These are phyloP conservation scores for Pseudogymnoascus sp. DNA, from an alignment of 2,329 filamentous ascomycete genomes.

Conservation along the genomic window DNA sequence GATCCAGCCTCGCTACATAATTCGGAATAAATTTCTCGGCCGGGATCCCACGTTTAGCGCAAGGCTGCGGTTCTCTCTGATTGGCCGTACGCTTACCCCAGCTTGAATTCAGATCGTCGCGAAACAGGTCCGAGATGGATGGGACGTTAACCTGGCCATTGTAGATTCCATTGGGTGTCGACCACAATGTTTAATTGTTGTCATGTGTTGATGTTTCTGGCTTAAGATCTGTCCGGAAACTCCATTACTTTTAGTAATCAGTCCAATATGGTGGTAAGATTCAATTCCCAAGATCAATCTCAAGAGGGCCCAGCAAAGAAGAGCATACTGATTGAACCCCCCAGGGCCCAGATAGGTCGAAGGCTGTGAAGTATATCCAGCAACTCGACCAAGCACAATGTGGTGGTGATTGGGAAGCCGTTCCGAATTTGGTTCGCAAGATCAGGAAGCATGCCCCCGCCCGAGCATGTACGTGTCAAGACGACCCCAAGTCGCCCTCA, in stretches of 20 bases:
- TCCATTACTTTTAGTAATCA: neutral
- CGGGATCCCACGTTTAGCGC: neutral
- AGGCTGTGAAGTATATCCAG: slow-evolving; percentile 73
- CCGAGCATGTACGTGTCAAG: slow-evolving; percentile 59
- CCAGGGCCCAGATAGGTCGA: slow-evolving; percentile 42
- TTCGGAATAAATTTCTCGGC: slow-evolving; percentile 4
- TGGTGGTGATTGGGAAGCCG: slow-evolving; percentile 75
- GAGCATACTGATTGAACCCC: neutral
- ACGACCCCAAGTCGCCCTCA: neutral
- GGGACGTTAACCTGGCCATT: neutral
- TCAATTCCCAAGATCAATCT: slow-evolving; percentile 1
- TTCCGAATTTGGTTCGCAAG: slow-evolving; percentile 86
- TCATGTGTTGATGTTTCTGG: slow-evolving; percentile 3
- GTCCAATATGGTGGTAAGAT: slow-evolving; percentile 2
- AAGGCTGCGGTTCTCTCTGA: neutral
- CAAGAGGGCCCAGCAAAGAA: neutral
- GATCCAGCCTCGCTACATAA: slow-evolving; percentile 6
- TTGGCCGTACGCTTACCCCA: neutral
- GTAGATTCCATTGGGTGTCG: neutral
- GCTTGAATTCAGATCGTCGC: slow-evolving; percentile 6
- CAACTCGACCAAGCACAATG: slow-evolving; percentile 81
- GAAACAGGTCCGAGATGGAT: neutral
- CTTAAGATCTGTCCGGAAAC: slow-evolving; percentile 3
- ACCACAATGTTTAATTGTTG: slow-evolving; percentile 5
- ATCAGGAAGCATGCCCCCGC: slow-evolving; percentile 87